Percentiles rank a stretch among this genome's conserved stretches.
phyloP scores from a whole-genome alignment of 768 basidiomycete species.

The Dictyophora rubrovolvata region DNA sequence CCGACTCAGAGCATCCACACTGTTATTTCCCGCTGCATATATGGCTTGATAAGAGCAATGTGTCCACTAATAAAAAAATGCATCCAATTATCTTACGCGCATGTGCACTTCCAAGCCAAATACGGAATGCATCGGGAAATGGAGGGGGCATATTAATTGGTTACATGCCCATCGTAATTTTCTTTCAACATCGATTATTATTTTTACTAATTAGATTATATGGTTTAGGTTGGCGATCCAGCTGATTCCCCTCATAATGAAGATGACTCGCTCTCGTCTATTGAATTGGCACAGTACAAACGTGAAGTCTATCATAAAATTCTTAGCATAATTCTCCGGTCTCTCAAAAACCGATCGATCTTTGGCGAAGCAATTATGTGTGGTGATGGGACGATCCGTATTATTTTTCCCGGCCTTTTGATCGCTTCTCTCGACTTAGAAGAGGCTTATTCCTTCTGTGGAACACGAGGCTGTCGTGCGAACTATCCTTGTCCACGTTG shows the following conservation, averaged over 20 bases:
- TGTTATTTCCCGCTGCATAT: constrained; percentile 21
- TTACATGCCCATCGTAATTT: constrained; percentile 21
- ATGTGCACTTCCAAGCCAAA: constrained; percentile 18
- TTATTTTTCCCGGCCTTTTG: constrained; percentile 21
- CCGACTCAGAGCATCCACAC: constrained; percentile 11
- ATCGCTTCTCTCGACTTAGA: constrained; percentile 23
- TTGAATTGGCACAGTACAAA: constrained; percentile 22
- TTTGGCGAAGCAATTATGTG: constrained; percentile 18
- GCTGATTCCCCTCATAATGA: constrained; percentile 14
- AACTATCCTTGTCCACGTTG: constrained; percentile 24
- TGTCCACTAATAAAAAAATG: constrained; percentile 18
- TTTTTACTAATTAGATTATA: neutral
- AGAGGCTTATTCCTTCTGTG: constrained; percentile 20
- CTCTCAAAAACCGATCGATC: constrained; percentile 15
- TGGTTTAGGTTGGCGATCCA: constrained; percentile 12
- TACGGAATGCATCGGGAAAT: constrained; percentile 26
- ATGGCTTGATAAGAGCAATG: constrained; percentile 25
- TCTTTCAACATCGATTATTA: neutral
- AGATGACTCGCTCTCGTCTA: too few species aligned
- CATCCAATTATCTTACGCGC: constrained; percentile 22
- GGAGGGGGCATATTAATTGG: constrained; percentile 23
- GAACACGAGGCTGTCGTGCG: constrained; percentile 17
- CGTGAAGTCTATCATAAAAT: constrained; percentile 22
- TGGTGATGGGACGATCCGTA: constrained; percentile 13
- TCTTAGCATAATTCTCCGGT: constrained; percentile 15